These are phyloP conservation scores for Telopea speciosissima DNA, from an alignment of 177 flowering plant species.

Conservation along the genomic window DNA sequence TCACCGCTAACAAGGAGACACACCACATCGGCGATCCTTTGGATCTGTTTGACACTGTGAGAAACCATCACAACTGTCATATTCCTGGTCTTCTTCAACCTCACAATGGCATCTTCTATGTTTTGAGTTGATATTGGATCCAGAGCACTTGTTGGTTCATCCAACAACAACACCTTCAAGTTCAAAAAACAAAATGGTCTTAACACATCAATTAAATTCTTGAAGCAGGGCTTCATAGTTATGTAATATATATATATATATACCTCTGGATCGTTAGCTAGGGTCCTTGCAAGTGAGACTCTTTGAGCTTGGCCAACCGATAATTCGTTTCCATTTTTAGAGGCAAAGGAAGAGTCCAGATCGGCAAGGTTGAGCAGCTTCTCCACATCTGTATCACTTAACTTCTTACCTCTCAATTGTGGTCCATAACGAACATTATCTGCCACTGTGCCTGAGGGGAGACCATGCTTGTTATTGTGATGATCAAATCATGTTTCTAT, in stretches of 20 bases:
- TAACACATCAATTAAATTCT: too few relatives aligned
- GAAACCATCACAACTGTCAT: constrained; percentile 72
- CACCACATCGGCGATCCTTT: constrained; percentile 77
- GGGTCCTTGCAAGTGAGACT: constrained; percentile 87
- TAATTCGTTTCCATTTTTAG: constrained; percentile 41
- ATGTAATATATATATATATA: too few relatives aligned
- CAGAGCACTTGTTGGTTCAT: constrained; percentile 93
- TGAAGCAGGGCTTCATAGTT: too few relatives aligned
- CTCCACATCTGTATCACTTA: constrained; percentile 48
- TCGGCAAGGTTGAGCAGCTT: constrained; percentile 64
- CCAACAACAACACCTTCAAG: constrained; percentile 68
- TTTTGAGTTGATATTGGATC: constrained; percentile 89
- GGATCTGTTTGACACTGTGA: constrained; percentile 86
- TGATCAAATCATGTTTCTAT: too few relatives aligned
- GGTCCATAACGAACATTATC: constrained; percentile 88
- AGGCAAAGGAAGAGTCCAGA: constrained; percentile 52
- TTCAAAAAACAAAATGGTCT: too few relatives aligned
- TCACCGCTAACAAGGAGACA: constrained; percentile 76
- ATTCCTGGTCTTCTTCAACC: constrained; percentile 42
- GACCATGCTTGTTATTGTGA: too few relatives aligned
- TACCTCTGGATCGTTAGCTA: constrained; percentile 91
- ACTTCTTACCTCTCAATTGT: constrained; percentile 50
- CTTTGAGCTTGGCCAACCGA: constrained; percentile 95
- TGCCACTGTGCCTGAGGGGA: constrained; percentile 75
- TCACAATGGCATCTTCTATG: constrained; percentile 70